These are phyloP conservation scores for Pichia cactophila DNA, from an alignment of 1,139 yeast genomes.

Conservation along the genomic window DNA sequence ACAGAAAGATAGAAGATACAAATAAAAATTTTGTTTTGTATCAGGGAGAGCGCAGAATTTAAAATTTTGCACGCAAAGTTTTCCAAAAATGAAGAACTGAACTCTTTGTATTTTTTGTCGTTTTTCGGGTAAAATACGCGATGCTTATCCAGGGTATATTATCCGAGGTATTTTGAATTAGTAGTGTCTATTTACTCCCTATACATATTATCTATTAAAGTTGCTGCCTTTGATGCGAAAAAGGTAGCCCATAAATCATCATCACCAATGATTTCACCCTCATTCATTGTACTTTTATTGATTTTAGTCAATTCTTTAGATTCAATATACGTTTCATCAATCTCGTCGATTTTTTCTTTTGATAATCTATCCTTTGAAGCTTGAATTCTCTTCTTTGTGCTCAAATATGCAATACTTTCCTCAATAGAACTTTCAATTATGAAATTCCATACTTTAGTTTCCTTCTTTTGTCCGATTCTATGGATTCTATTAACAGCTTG, in stretches of 20 bases:
- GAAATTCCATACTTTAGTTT: slow-evolving; percentile 88
- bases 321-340: slow-evolving; percentile 22
- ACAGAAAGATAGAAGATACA: too few species aligned
- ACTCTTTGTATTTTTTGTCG: not conserved
- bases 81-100: not conserved
- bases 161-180: not conserved
- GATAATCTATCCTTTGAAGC: slow-evolving; percentile 25
- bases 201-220: slow-evolving; percentile 17
- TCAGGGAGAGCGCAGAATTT: too few species aligned
- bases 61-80: not conserved
- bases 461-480: slow-evolving; percentile 77
- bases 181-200: not conserved
- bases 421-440: slow-evolving; percentile 82
- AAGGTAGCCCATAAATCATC: slow-evolving; percentile 57
- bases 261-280: slow-evolving; percentile 27
- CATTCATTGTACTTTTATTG: slow-evolving; percentile 5
- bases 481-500: slow-evolving; percentile 92
- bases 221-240: slow-evolving; percentile 32
- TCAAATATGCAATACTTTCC: slow-evolving; percentile 65
- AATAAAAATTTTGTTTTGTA: too few species aligned
- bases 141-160: too few species aligned
- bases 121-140: not conserved
- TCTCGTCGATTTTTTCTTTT: slow-evolving; percentile 7
- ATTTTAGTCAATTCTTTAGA: slow-evolving; percentile 35
- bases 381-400: slow-evolving; percentile 44